phyloP scores from a whole-genome alignment of 768 basidiomycete genomes.

The Boletus huronensis region DNA sequence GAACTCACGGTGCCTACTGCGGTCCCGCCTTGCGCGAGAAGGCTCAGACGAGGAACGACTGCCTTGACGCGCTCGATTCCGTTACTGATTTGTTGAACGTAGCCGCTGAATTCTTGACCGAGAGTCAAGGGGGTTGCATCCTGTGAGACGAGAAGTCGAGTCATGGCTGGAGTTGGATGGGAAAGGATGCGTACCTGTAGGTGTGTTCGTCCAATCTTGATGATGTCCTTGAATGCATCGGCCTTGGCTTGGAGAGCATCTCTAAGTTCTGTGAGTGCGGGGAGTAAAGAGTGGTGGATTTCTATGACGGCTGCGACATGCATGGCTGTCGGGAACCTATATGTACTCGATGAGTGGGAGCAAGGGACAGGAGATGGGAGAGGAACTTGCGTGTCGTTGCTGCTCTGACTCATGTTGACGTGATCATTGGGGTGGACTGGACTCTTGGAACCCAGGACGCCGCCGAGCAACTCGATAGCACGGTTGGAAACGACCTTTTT shows the following conservation, averaged over 20 bases:
- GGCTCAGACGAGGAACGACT: conserved; percentile 79
- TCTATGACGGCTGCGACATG: conserved; percentile 95
- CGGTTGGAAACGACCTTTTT: conserved; percentile 92
- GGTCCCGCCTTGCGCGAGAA: conserved; percentile 96
- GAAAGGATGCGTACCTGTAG: conserved; percentile 53
- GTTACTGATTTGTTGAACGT: conserved; percentile 91
- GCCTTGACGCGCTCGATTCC: conserved; percentile 82
- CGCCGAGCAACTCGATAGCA: conserved; percentile 95
- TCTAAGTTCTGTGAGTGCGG: conserved; percentile 79
- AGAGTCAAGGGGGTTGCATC: conserved; percentile 97
- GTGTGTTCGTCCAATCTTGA: conserved; percentile 98
- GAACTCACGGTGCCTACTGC: conserved; percentile 90
- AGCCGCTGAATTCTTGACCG: conserved; percentile 98
- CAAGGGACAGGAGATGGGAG: not conserved
- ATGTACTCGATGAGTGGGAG: not conserved
- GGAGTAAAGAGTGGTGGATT: conserved; percentile 72
- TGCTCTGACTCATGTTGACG: conserved; percentile 98
- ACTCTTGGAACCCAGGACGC: conserved; percentile 90
- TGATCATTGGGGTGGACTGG: conserved; percentile 99
- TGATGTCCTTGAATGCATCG: conserved; percentile 82
- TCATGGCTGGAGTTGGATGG: not conserved
- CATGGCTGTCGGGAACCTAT: conserved; percentile 98
- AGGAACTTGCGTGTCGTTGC: conserved; percentile 86
- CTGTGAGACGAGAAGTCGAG: conserved; percentile 36
- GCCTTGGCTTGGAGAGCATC: conserved; percentile 83